Percentiles rank a stretch among this genome's conserved stretches.
Conservation (phyloP, 108 stramenopile species). For the Fistulifera solaris region DNA sequence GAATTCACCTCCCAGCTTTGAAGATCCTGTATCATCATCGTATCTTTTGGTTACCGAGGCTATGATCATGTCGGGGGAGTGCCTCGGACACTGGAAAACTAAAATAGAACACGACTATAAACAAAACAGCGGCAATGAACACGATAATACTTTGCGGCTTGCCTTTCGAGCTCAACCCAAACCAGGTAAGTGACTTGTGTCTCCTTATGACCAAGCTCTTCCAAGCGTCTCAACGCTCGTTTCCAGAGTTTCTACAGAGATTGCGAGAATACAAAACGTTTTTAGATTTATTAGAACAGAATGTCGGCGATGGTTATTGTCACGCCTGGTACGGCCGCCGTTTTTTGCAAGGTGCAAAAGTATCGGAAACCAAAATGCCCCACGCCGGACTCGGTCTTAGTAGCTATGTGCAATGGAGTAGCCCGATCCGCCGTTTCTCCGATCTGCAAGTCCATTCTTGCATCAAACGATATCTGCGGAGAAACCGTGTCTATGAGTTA, state of each 20-base stretch:
- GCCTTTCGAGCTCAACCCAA: conserved; percentile 54
- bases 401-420: conserved; percentile 76
- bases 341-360: conserved; percentile 49
- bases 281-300: conserved; percentile 37
- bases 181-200: conserved; percentile 25
- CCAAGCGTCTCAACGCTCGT: neutral
- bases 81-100: conserved; percentile 60
- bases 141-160: conserved; percentile 31
- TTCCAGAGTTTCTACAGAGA: conserved; percentile 38
- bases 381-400: conserved; percentile 72
- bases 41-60: conserved; percentile 65
- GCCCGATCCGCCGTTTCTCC: conserved; percentile 60
- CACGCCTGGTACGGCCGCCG: conserved; percentile 73
- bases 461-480: conserved; percentile 66
- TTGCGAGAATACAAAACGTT: conserved; percentile 29
- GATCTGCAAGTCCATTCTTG: conserved; percentile 47
- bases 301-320: conserved; percentile 52
- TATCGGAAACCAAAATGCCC: conserved; percentile 32
- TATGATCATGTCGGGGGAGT: conserved; percentile 84
- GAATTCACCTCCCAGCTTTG: neutral
- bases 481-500: conserved; percentile 39
- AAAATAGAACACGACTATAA: conserved; percentile 17
- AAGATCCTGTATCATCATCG: conserved; percentile 35
- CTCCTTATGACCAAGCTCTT: neutral
- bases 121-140: neutral